Evolutionary conservation across 1,139 yeast species (phyloP).

Genomic region (Hyphopichia fennica): DNA sequence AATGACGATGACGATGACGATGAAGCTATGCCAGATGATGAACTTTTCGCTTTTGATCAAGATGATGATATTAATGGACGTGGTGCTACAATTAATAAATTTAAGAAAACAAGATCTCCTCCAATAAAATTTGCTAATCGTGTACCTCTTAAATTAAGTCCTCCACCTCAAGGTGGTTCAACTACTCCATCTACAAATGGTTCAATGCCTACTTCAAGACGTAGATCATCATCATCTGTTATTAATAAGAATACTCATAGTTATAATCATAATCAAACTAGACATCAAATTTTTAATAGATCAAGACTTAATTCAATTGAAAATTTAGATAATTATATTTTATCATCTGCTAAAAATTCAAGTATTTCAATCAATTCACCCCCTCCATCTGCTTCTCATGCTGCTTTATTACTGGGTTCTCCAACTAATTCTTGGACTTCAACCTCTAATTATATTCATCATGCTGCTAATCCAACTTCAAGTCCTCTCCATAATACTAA

Average conservation of each 20-base stretch:
- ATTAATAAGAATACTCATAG: conserved; percentile 16
- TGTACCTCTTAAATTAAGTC: conserved; percentile 43
- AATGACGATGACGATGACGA: conserved; percentile 17
- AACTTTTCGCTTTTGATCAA: conserved; percentile 36
- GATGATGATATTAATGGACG: conserved; percentile 33
- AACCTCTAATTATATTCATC: conserved; percentile 20
- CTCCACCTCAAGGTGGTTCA: conserved; percentile 31
- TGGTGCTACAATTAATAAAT: conserved; percentile 7
- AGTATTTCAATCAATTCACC: conserved; percentile 38
- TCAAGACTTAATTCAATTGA: conserved; percentile 47
- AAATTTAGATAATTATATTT: conserved; percentile 43
- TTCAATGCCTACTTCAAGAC: conserved; percentile 13
- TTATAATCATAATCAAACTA: conserved; percentile 12
- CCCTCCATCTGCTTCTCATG: conserved; percentile 25
- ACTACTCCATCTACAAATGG: conserved; percentile 7
- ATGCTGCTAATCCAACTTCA: conserved; percentile 17
- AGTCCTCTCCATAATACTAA: conserved; percentile 7
- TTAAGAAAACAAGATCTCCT: conserved; percentile 25
- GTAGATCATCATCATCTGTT: conserved; percentile 31
- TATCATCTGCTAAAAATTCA: conserved; percentile 42
- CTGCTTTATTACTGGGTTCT: conserved; percentile 18
- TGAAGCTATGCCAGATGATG: conserved; percentile 15
- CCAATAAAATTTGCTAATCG: conserved; percentile 47
- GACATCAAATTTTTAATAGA: conserved; percentile 38
- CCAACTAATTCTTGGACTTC: conserved; percentile 24